A percentile compares a stretch with the other conserved stretches of the same genome.
These are phyloP conservation scores for Enteropsectra breve DNA, from an alignment of 371 early-diverging fungal genomes.

Conservation along the genomic window DNA sequence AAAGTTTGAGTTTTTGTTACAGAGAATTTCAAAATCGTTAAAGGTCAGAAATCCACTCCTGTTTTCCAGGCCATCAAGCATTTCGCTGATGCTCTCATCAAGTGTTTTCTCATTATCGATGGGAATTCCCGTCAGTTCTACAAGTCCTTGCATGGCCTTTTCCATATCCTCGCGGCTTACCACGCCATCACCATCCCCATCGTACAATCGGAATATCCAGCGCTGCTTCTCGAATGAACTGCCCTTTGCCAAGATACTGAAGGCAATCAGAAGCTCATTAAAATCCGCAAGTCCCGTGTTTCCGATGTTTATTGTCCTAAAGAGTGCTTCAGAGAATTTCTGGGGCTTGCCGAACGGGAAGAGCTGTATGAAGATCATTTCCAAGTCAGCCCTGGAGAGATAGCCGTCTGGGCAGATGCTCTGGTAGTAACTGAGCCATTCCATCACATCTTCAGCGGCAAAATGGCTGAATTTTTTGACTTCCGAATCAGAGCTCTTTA, in stretches of 20 bases:
- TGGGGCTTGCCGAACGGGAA: conserved; percentile 50
- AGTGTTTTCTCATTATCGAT: conserved; percentile 35
- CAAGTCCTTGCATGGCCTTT: conserved; percentile 25
- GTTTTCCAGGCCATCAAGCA: conserved; percentile 37
- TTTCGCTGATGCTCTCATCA: conserved; percentile 15
- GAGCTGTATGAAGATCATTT: conserved; percentile 39
- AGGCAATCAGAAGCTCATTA: conserved; percentile 54
- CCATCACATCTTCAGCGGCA: conserved; percentile 41
- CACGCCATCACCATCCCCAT: conserved; percentile 51
- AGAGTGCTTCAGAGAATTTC: conserved; percentile 43
- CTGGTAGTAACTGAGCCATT: conserved; percentile 47
- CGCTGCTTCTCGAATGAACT: conserved; percentile 48
- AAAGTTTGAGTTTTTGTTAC: conserved; percentile 12
- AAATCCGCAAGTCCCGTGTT: conserved; percentile 40
- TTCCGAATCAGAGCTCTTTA: conserved; percentile 6
- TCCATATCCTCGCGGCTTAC: conserved; percentile 45
- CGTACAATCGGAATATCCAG: conserved; percentile 59
- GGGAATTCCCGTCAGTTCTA: conserved; percentile 39
- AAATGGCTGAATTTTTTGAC: conserved; percentile 51
- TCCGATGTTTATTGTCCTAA: conserved; percentile 55
- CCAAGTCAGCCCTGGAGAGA: conserved; percentile 38
- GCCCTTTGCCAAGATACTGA: conserved; percentile 52
- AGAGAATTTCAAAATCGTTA: conserved; percentile 51
- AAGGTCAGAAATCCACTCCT: conserved; percentile 52
- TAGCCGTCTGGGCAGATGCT: conserved; percentile 42